phyloP scores from a whole-genome alignment of 2,329 filamentous ascomycete species.

The Biscogniauxia sp. region DNA sequence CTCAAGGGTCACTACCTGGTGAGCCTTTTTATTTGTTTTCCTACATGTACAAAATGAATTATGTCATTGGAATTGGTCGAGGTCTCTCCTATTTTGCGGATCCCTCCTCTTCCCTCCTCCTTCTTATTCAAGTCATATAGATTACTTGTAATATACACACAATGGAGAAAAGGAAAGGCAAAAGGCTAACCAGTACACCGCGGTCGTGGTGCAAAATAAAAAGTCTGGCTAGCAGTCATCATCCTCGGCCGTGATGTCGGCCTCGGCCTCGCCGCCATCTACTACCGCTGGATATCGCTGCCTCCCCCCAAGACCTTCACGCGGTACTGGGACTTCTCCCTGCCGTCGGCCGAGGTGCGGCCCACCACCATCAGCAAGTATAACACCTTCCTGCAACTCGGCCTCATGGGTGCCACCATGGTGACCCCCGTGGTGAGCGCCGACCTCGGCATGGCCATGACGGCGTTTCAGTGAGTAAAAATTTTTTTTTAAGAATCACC shows the following conservation, averaged over 20 bases:
- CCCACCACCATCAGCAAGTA: conserved; percentile 84
- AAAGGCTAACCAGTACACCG: neutral
- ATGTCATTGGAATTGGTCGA: neutral
- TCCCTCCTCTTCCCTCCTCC: too few species aligned
- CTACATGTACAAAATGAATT: too few species aligned
- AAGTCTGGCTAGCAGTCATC: conserved; percentile 83
- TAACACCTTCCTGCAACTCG: conserved; percentile 90
- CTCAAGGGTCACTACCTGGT: conserved; percentile 80
- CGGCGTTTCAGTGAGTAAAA: conserved; percentile 65
- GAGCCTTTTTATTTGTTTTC: conserved; percentile 33
- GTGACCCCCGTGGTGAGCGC: conserved; percentile 71
- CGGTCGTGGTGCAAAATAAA: neutral
- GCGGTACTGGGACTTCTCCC: conserved; percentile 95
- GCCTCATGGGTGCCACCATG: conserved; percentile 80
- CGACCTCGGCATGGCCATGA: conserved; percentile 54
- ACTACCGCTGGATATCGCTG: conserved; percentile 93
- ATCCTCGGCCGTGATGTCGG: conserved; percentile 87
- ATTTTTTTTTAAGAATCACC: neutral
- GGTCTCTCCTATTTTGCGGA: too few species aligned
- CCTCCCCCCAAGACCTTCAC: conserved; percentile 89
- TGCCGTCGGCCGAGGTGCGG: conserved; percentile 81
- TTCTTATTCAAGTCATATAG: too few species aligned
- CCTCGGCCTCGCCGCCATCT: conserved; percentile 81
- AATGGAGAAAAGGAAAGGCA: neutral
- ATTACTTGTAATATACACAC: too few species aligned